These are phyloP conservation scores for Candida taoyuanica DNA, from an alignment of 805 yeast species.

Conservation along the genomic window DNA sequence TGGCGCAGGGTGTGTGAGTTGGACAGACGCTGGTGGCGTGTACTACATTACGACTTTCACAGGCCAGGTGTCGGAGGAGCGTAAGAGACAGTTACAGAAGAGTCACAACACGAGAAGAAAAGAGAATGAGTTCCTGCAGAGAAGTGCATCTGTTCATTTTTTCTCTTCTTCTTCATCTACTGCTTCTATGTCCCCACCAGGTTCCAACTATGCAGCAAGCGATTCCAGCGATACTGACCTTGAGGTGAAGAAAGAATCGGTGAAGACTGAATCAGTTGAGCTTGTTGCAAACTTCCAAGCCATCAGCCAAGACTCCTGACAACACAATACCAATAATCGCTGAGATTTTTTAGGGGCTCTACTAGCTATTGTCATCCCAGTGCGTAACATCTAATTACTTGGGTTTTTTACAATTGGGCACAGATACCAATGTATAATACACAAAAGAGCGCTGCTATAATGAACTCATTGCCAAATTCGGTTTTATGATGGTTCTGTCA, in stretches of 20 bases:
- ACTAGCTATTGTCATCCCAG: too few relatives aligned
- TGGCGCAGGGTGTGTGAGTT: constrained; percentile 71
- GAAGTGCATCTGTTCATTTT: constrained; percentile 8
- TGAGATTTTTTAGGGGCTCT: too few relatives aligned
- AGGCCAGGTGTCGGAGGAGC: constrained; percentile 18
- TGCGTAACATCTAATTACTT: too few relatives aligned
- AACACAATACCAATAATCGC: too few relatives aligned
- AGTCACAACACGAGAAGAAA: constrained; percentile 23
- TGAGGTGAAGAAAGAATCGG: background rate
- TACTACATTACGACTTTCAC: constrained; percentile 61
- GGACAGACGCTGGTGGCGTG: constrained; percentile 78
- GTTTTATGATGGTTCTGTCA: too few relatives aligned
- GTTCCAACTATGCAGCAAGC: background rate
- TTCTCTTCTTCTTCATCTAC: background rate
- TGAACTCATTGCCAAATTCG: too few relatives aligned
- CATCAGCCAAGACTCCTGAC: too few relatives aligned
- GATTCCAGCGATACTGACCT: background rate
- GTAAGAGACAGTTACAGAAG: constrained; percentile 31
- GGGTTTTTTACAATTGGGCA: too few relatives aligned
- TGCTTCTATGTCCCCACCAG: constrained; percentile 1
- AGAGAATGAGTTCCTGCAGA: constrained; percentile 18
- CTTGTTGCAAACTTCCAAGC: background rate
- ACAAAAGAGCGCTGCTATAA: too few relatives aligned
- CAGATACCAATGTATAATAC: too few relatives aligned
- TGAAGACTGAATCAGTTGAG: background rate